Evolutionary conservation across 306 rosid species (phyloP).

Genomic region (Trifolium dubium): DNA sequence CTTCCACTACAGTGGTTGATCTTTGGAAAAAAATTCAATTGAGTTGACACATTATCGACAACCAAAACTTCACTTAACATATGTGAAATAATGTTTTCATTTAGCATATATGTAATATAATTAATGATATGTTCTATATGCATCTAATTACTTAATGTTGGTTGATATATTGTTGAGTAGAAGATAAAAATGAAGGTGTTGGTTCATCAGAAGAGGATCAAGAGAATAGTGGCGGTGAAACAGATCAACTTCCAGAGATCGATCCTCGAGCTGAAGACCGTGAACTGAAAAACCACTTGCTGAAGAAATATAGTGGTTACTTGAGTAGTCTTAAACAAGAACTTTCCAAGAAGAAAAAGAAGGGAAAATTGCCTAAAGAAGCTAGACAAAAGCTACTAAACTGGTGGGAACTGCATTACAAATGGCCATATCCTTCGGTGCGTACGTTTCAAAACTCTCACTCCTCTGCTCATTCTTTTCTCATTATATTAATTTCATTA

Average conservation of each 20-base stretch:
- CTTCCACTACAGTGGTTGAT: too few relatives aligned
- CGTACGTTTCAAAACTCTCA: conserved; percentile 27
- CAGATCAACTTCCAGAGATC: conserved; percentile 70
- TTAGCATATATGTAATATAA: too few relatives aligned
- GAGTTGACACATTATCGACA: too few relatives aligned
- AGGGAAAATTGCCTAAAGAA: conserved; percentile 95
- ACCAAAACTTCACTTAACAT: too few relatives aligned
- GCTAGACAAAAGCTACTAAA: conserved; percentile 94
- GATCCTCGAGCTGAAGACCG: conserved; percentile 95
- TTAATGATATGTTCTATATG: too few relatives aligned
- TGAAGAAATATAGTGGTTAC: conserved; percentile 92
- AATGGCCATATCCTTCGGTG: conserved; percentile 99
- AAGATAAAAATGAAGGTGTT: conserved; percentile 73
- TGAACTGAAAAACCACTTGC: conserved; percentile 83
- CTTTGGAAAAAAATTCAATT: too few relatives aligned
- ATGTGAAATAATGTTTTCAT: too few relatives aligned
- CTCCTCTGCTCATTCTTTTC: not conserved
- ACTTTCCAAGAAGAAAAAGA: conserved; percentile 97
- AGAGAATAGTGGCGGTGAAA: conserved; percentile 83
- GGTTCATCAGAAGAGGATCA: conserved; percentile 93
- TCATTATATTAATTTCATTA: too few relatives aligned
- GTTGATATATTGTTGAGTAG: conserved; percentile 37
- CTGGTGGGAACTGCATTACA: conserved; percentile 99
- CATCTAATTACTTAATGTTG: not conserved
- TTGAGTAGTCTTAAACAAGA: conserved; percentile 94